Evolutionary conservation across 2,329 filamentous ascomycete genomes (phyloP), one percentile per base, ranked within the genome.

Genomic region (Huntiella abstrusa): DNA sequence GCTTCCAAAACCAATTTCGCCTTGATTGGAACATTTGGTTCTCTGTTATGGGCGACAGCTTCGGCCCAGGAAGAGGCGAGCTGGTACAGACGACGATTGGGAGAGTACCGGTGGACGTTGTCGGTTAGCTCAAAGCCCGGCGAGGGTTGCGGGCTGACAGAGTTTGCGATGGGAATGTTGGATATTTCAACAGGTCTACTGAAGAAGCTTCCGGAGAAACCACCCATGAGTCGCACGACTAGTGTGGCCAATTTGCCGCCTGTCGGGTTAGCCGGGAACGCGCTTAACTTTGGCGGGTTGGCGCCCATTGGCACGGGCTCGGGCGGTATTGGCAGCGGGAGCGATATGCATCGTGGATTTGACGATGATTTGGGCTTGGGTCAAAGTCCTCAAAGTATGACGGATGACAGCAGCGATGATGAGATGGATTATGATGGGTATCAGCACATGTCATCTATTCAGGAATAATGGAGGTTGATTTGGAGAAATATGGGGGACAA

Each of bases 41-140:
- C 83, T 11, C 67, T 96, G 8, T 71, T 96, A 3, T 88, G 85
- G 75, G 85, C 87, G 7, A 94, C 87, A 0, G 83, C 83, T 0
- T 85, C 85, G 0, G 85, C 83, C 0, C 71, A 77, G 42, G 86
- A 95, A 58, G 88, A 96, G 60, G 84, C 83, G 0, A 84, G 91
- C 32, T 96, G 93, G 70, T 98, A 96, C 62, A 77, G 83, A 34
- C 73, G 83, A 10, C 70, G 88, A 1, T 64, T 96, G 16, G 79
- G 77, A 50, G 88, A 98, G 62, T 96, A 95, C 58, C 75, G 85
- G 43, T 98, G 88, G 88, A 95, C 88, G 7, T 67, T 96, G 47
- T 81, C 80, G 6, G 87, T 96, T 41, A 87, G 80, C 60, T 79
- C 76, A 39, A 84, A 85, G 58, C 77, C 81, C 0, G 70, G 71